A percentile compares a stretch with the other conserved stretches of the same genome.
Evolutionary conservation across 177 flowering plant species (phyloP).

Genomic region (Vitis hybrid): DNA sequence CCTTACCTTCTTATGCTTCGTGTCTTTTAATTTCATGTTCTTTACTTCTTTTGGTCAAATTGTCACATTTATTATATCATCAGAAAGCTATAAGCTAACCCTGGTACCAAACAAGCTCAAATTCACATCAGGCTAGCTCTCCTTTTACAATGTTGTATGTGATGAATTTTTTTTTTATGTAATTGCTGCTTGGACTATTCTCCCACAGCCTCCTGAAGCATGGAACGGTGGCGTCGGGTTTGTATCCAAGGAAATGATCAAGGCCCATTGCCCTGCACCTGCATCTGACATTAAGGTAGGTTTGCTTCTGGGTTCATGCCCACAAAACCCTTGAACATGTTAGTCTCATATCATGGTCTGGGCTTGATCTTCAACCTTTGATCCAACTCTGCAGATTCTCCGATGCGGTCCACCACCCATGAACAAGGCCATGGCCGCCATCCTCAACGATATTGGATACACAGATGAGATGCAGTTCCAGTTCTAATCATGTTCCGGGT

Average conservation of each 20-base stretch:
- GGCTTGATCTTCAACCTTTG: background rate
- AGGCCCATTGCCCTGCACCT: slow-evolving; percentile 86
- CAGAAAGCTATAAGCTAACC: too few species aligned
- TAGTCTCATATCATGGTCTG: too few species aligned
- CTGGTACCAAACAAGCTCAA: too few species aligned
- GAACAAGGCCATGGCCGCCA: slow-evolving; percentile 98
- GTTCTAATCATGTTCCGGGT: slow-evolving; percentile 40
- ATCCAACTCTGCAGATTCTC: slow-evolving; percentile 52
- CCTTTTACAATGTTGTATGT: background rate
- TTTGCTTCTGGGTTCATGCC: too few species aligned
- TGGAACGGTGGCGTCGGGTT: slow-evolving; percentile 99
- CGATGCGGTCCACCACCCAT: slow-evolving; percentile 98
- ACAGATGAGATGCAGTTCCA: slow-evolving; percentile 82
- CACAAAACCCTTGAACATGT: too few species aligned
- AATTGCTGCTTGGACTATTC: too few species aligned
- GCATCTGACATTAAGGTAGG: slow-evolving; percentile 74
- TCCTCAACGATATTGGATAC: slow-evolving; percentile 74
- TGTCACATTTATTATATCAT: background rate
- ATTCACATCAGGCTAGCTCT: too few species aligned
- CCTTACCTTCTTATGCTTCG: background rate
- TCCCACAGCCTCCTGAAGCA: slow-evolving; percentile 85
- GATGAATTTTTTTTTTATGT: background rate
- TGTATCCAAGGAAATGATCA: slow-evolving; percentile 93
- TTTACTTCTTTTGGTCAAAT: background rate
- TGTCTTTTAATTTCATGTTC: background rate